These are phyloP conservation scores for Lentinus tigrinus DNA, from an alignment of 768 basidiomycete genomes.

Conservation along the genomic window DNA sequence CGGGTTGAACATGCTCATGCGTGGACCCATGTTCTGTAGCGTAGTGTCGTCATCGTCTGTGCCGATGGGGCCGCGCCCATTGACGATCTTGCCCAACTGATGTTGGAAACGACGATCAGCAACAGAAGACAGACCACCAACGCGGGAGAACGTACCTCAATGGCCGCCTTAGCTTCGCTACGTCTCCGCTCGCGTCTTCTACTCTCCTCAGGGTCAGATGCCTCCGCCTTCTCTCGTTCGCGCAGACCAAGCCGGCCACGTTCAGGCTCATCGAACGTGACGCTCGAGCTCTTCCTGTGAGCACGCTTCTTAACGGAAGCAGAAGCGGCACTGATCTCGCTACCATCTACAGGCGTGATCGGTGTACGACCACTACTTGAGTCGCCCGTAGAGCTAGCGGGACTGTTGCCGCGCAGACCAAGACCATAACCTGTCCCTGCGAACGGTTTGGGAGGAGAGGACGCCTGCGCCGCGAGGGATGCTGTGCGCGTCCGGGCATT, in stretches of 20 bases:
- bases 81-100: conserved; percentile 86
- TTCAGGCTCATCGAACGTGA: conserved; percentile 63
- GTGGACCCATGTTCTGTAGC: conserved; percentile 29
- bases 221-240: conserved; percentile 22
- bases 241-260: conserved; percentile 29
- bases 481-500: conserved; percentile 4
- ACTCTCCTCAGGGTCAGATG: conserved; percentile 41
- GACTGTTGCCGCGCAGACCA: conserved; percentile 55
- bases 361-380: conserved; percentile 78
- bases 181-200: conserved; percentile 72
- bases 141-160: conserved; percentile 59
- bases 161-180: conserved; percentile 81
- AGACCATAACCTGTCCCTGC: conserved; percentile 25
- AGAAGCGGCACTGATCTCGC: conserved; percentile 43
- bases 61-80: conserved; percentile 63
- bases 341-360: conserved; percentile 76
- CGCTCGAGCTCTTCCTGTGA: conserved; percentile 58
- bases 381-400: conserved; percentile 82
- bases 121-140: background rate
- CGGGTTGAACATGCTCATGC: conserved; percentile 38
- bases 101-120: conserved; percentile 8
- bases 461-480: conserved; percentile 1
- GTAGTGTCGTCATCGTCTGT: conserved; percentile 37
- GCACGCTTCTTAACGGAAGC: conserved; percentile 26
- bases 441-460: conserved; percentile 51